phyloP scores from a whole-genome alignment of 2,329 filamentous ascomycete genomes.

The Hypoxylon sp. region DNA sequence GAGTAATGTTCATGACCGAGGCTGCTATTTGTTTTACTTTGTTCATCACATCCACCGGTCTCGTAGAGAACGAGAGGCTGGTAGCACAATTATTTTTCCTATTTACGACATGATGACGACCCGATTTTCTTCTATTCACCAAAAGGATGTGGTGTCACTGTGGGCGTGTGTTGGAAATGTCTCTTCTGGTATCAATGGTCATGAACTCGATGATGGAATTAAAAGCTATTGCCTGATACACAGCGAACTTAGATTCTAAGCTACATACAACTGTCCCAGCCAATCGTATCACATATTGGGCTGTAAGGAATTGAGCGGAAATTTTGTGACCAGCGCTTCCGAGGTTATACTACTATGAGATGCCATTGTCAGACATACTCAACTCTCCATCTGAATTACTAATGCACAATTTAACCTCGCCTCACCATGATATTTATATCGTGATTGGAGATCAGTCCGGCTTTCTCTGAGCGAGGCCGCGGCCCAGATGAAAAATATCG shows the following conservation, averaged over 20 bases:
- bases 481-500: constrained; percentile 16
- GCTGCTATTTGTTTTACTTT: constrained; percentile 53
- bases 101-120: constrained; percentile 56
- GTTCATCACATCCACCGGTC: constrained; percentile 48
- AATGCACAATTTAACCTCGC: constrained; percentile 18
- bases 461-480: constrained; percentile 18
- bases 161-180: constrained; percentile 57
- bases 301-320: constrained; percentile 36
- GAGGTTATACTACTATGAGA: constrained; percentile 30
- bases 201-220: constrained; percentile 59
- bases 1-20: constrained; percentile 55
- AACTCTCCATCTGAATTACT: constrained; percentile 21
- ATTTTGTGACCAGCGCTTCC: constrained; percentile 33
- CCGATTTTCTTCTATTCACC: constrained; percentile 55
- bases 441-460: constrained; percentile 16
- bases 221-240: constrained; percentile 60
- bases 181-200: constrained; percentile 58
- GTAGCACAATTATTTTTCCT: constrained; percentile 54
- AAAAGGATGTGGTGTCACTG: constrained; percentile 59
- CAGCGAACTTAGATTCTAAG: constrained; percentile 54
- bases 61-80: constrained; percentile 48
- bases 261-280: constrained; percentile 49
- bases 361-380: constrained; percentile 19
- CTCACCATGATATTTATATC: constrained; percentile 1
- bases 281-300: constrained; percentile 48